These are phyloP conservation scores for Fusarium tupiense DNA, from an alignment of 2,329 filamentous ascomycete species.

Conservation along the genomic window DNA sequence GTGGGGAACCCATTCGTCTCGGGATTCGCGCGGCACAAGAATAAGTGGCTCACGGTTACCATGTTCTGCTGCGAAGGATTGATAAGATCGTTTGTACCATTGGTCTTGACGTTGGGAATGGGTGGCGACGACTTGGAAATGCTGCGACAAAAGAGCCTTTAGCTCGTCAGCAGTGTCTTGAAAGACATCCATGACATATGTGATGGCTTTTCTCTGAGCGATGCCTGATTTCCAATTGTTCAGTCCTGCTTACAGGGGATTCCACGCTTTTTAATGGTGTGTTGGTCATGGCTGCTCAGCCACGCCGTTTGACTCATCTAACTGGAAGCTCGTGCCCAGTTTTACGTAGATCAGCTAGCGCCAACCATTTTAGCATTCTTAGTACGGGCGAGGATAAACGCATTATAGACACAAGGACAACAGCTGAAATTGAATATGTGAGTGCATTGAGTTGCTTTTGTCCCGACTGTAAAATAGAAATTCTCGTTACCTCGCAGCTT, in stretches of 20 bases:
- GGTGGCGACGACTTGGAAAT: not conserved
- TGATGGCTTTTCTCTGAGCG: no score
- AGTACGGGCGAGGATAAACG: not conserved
- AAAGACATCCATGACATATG: accelerated
- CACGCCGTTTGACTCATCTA: constrained; percentile 8
- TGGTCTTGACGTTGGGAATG: constrained; percentile 15
- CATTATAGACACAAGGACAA: not conserved
- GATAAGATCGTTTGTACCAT: constrained; percentile 14
- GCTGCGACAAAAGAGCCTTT: not conserved
- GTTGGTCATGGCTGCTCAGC: not conserved
- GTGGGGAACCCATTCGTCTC: not conserved
- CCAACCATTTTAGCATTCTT: not conserved
- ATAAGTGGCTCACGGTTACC: not conserved
- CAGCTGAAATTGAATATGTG: not conserved
- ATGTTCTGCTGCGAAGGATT: not conserved
- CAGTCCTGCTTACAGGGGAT: not conserved
- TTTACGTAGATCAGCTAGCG: not conserved
- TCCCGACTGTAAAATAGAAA: not conserved
- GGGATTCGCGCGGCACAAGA: not conserved
- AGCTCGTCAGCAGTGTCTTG: accelerated
- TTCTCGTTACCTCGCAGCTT: no score
- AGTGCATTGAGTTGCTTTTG: not conserved
- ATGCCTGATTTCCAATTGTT: no score
- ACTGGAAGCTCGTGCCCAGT: no score
- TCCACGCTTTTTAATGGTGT: not conserved